Conservation (phyloP, 306 rosid species). For the Fragaria vesca region DNA sequence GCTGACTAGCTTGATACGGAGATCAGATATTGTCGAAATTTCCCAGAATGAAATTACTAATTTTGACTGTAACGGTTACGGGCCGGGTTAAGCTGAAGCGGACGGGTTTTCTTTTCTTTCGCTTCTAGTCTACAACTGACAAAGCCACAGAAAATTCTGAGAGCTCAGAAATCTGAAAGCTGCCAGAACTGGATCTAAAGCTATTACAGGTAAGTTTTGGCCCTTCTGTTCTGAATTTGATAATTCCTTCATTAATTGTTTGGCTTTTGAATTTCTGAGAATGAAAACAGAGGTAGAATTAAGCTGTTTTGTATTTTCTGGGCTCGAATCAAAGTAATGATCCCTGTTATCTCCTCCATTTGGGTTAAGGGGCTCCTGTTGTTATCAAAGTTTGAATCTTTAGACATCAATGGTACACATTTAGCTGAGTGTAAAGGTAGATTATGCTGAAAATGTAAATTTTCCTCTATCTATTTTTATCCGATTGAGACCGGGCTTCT, state of each 20-base stretch:
- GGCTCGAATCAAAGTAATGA: not conserved
- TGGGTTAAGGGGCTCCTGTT: not conserved
- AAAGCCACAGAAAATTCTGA: not conserved
- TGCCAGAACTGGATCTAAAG: constrained; percentile 8
- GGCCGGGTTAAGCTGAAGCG: not conserved
- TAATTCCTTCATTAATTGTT: not conserved
- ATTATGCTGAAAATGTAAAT: not conserved
- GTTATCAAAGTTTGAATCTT: constrained; percentile 1
- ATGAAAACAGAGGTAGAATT: not conserved
- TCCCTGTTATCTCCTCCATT: not conserved
- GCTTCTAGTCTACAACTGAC: not conserved
- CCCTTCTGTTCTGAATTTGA: not conserved
- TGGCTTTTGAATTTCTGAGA: not conserved
- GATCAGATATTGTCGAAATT: too few relatives aligned
- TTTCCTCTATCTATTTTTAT: not conserved
- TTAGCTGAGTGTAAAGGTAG: not conserved
- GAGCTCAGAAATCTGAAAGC: constrained; percentile 5
- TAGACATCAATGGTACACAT: not conserved
- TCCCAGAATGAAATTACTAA: too few relatives aligned
- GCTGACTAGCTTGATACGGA: too few relatives aligned
- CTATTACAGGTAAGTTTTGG: not conserved
- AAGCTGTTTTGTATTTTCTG: not conserved
- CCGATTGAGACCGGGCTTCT: not conserved
- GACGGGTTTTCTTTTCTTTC: not conserved
- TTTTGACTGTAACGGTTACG: not conserved